Evolutionary conservation across 2,329 filamentous ascomycete species (phyloP).

Genomic region (Corynespora cassiicola): DNA sequence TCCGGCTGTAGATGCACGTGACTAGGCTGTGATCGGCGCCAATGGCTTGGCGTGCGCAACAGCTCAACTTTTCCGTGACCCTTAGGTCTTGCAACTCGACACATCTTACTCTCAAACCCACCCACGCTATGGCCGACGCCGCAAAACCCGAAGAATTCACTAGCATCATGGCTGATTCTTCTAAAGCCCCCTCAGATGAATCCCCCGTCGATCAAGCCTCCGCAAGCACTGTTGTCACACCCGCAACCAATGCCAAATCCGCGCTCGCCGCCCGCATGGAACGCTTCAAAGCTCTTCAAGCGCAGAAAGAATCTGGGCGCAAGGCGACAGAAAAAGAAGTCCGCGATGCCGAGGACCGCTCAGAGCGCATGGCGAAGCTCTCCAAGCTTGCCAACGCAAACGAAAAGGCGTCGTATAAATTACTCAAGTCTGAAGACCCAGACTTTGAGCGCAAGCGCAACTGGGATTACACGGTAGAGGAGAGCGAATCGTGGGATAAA

Average conservation of each 20-base stretch:
- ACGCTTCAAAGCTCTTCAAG: conserved; percentile 86
- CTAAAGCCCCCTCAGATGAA: conserved; percentile 9
- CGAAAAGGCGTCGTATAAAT: conserved; percentile 87
- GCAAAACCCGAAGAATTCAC: conserved; percentile 14
- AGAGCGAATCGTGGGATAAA: conserved; percentile 92
- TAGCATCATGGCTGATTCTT: conserved; percentile 10
- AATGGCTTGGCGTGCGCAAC: conserved; percentile 12
- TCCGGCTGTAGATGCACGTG: no score
- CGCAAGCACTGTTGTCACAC: background rate
- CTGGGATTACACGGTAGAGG: conserved; percentile 98
- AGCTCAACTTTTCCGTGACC: no score
- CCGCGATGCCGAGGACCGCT: conserved; percentile 43
- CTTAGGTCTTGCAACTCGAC: background rate
- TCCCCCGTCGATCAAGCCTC: conserved; percentile 5
- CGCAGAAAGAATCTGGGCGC: conserved; percentile 64
- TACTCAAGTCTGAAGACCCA: conserved; percentile 89
- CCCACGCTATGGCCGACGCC: conserved; percentile 27
- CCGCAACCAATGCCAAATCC: conserved; percentile 33
- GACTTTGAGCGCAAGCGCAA: conserved; percentile 98
- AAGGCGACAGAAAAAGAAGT: conserved; percentile 64
- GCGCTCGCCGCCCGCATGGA: conserved; percentile 57
- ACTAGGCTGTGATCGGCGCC: no score
- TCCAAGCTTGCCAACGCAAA: conserved; percentile 82
- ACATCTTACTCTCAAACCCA: conserved; percentile 2
- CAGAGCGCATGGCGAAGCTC: conserved; percentile 61